Evolutionary conservation across 805 yeast species (phyloP), one percentile per base, ranked within the genome.

Genomic region (Kregervanrija delftensis): DNA sequence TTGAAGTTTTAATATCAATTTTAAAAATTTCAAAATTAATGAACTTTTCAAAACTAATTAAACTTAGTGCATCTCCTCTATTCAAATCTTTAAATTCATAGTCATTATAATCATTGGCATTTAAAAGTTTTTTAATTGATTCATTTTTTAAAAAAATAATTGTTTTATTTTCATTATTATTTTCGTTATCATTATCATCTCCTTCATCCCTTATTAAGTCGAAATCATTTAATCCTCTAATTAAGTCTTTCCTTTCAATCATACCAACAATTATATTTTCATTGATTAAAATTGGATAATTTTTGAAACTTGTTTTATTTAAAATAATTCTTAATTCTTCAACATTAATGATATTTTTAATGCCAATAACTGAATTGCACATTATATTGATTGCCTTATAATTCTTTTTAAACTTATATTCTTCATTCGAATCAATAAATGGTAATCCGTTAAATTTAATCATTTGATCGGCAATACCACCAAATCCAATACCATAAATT

Each of bases 381-480:
- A 89, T 87, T 4, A 91, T 77, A 41, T 76, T 84, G 9, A 66
- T 62, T 0, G 76, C 76, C 1, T 63, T 59, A 37, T 56, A 64
- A 8, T 28, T 40, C 40, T 15, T 66, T 70, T 74, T 77, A 56
- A 82, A 80, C 13, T 66, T 67, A 49, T 74, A 79, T 38, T 82
- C 87, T 50, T 83, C 90, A 55, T 83, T 83, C 11, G 79, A 68
- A 58, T 77, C 89, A 28, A 91, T 72, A 47, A 77, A 77, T 0
- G 99, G 99, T 39, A 86, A 71, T 0, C 96, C 96, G 64, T 89
- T 90, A 55, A 86, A 85, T 35, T 70, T 67, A 49, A 95, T 89
- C 86, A 90, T 90, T 63, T 88, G 95, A 59, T 93, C 99, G 0
- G 99, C 96, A 48, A 93, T 91, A 1, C 98, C 99, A 11, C 84